A percentile compares a stretch with the other conserved stretches of the same genome.
Conservation (phyloP, 1,139 yeast genomes). For the Candida gigantensis region DNA sequence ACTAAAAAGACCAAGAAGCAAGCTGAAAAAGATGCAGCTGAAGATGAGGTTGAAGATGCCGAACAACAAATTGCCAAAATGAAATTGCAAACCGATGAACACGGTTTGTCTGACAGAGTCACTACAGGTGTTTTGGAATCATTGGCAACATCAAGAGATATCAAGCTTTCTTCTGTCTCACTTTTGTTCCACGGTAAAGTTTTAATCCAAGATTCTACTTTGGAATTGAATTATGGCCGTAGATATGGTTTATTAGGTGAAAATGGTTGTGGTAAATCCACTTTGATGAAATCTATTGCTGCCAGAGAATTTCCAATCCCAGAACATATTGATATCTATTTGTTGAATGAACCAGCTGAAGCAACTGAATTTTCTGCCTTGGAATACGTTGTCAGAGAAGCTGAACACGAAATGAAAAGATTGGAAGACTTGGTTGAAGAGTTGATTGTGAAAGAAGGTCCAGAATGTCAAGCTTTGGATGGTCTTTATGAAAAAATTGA, state of each 20-base stretch:
- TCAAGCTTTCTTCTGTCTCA: conserved; percentile 86
- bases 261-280: conserved; percentile 99
- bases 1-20: conserved; percentile 63
- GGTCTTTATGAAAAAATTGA: conserved; percentile 94
- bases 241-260: conserved; percentile 96
- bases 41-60: conserved; percentile 60
- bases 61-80: conserved; percentile 80
- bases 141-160: conserved; percentile 86
- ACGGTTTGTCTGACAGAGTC: conserved; percentile 95
- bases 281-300: conserved; percentile 88
- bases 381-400: conserved; percentile 96
- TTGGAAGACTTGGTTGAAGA: conserved; percentile 91
- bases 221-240: conserved; percentile 96
- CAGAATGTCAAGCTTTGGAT: conserved; percentile 85
- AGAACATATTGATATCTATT: conserved; percentile 83
- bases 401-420: conserved; percentile 87
- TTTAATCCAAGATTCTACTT: conserved; percentile 82
- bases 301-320: conserved; percentile 97
- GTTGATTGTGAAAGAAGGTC: conserved; percentile 86
- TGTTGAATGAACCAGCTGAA: conserved; percentile 96
- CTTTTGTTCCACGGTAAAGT: conserved; percentile 97
- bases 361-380: conserved; percentile 89
- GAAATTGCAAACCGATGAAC: conserved; percentile 89
- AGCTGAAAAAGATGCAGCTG: conserved; percentile 58
- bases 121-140: conserved; percentile 96